These are phyloP conservation scores for Wakefieldia striispora DNA, from an alignment of 768 basidiomycete species.

Conservation along the genomic window DNA sequence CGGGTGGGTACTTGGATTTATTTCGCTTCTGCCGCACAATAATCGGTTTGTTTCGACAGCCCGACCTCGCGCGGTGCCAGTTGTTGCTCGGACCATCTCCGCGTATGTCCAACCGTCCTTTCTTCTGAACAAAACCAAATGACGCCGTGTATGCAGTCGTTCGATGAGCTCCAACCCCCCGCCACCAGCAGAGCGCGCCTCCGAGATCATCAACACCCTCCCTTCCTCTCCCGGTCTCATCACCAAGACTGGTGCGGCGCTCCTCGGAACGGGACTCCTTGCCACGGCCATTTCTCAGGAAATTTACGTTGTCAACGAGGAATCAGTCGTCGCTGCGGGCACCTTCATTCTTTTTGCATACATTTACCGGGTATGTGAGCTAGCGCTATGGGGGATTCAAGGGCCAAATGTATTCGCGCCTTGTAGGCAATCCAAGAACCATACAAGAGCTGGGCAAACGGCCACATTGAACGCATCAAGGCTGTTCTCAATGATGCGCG, in stretches of 20 bases:
- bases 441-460: conserved; percentile 90
- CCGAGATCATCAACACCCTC: conserved; percentile 84
- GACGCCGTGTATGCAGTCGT: conserved; percentile 44
- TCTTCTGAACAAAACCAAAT: conserved; percentile 7
- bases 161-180: conserved; percentile 64
- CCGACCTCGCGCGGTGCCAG: conserved; percentile 53
- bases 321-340: conserved; percentile 84
- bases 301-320: conserved; percentile 96
- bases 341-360: conserved; percentile 80
- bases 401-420: conserved; percentile 13
- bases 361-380: conserved; percentile 66
- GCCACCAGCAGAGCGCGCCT: conserved; percentile 83
- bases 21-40: not conserved
- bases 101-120: conserved; percentile 38
- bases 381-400: not conserved
- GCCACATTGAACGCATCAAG: conserved; percentile 82
- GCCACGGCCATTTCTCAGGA: conserved; percentile 96
- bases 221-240: conserved; percentile 83
- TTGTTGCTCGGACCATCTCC: conserved; percentile 44
- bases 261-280: conserved; percentile 84
- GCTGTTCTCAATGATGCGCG: conserved; percentile 79
- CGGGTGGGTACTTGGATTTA: conserved; percentile 39
- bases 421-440: conserved; percentile 74
- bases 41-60: conserved; percentile 33
- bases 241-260: conserved; percentile 92